Conservation (phyloP, 345 rosid genomes). For the Eucalyptus pauciflora region DNA sequence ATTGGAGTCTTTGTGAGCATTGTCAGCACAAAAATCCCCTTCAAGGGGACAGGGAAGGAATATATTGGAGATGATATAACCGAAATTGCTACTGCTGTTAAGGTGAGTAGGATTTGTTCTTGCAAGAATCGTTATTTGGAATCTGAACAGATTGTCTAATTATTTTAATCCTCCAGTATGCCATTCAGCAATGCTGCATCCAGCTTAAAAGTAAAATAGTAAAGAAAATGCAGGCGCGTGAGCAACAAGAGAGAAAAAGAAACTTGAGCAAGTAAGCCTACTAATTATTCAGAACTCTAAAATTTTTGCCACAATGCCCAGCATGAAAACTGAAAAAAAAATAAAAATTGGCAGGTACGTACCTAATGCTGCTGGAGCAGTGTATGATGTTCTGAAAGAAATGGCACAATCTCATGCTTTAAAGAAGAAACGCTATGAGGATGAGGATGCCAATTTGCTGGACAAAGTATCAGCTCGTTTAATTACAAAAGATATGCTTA, state of each 20-base stretch:
- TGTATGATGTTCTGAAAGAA: slow-evolving; percentile 65
- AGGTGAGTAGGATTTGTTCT: slow-evolving; percentile 25
- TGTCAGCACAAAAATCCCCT: slow-evolving; percentile 94
- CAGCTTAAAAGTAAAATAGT: slow-evolving; percentile 86
- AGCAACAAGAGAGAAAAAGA: slow-evolving; percentile 86
- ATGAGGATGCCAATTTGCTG: slow-evolving; percentile 43
- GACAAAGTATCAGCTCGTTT: slow-evolving; percentile 38
- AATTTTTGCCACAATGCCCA: neutral
- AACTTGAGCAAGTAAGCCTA: slow-evolving; percentile 66
- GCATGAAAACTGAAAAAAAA: neutral
- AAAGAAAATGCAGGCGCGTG: slow-evolving; percentile 78
- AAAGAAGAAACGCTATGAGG: slow-evolving; percentile 45
- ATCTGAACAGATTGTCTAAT: neutral
- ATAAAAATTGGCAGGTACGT: slow-evolving; percentile 45
- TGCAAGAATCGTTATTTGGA: neutral
- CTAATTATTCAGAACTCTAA: neutral
- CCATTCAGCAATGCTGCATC: slow-evolving; percentile 90
- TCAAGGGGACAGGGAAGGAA: slow-evolving; percentile 96
- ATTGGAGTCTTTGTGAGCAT: slow-evolving; percentile 92
- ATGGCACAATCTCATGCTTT: slow-evolving; percentile 43
- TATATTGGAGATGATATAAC: slow-evolving; percentile 93
- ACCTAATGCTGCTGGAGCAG: slow-evolving; percentile 73
- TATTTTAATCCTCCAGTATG: slow-evolving; percentile 39
- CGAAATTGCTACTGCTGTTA: slow-evolving; percentile 90
- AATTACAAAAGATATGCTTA: slow-evolving; percentile 63